These are phyloP conservation scores for Coelastrella sp. DNA, from an alignment of 139 green algal species.

Conservation along the genomic window DNA sequence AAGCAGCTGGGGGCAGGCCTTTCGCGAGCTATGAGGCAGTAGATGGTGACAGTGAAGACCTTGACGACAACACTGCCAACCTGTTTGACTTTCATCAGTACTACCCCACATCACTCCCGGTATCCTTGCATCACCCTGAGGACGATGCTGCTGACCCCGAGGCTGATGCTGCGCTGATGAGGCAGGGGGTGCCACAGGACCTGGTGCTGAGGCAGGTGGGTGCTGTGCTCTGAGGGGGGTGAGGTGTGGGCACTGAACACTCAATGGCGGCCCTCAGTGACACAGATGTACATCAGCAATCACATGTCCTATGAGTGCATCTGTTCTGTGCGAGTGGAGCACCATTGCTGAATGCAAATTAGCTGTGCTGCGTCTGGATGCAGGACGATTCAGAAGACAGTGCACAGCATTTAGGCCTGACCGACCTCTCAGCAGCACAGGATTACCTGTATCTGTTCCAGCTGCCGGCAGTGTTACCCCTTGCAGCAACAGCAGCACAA, in stretches of 20 bases:
- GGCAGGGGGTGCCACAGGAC: slow-evolving; percentile 33
- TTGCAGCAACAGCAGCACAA: slow-evolving; percentile 4
- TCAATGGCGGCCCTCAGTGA: too few relatives aligned
- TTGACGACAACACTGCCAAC: neutral
- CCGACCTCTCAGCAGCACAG: slow-evolving; percentile 45
- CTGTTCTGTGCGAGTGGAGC: too few relatives aligned
- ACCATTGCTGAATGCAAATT: too few relatives aligned
- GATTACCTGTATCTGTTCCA: slow-evolving; percentile 71
- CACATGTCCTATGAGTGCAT: too few relatives aligned
- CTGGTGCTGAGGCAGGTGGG: slow-evolving; percentile 35
- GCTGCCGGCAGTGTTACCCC: slow-evolving; percentile 66
- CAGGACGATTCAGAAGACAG: slow-evolving; percentile 49
- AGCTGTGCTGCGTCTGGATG: neutral
- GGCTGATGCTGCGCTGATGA: neutral
- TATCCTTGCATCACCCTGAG: slow-evolving; percentile 15
- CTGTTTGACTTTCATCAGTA: slow-evolving; percentile 59
- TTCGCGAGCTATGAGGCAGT: neutral
- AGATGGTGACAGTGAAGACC: neutral
- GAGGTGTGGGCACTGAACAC: neutral
- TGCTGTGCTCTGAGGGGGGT: neutral
- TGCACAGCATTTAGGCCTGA: slow-evolving; percentile 40
- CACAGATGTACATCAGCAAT: too few relatives aligned
- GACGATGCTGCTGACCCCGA: neutral
- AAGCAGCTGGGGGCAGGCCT: neutral
- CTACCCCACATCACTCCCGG: slow-evolving; percentile 65